Percentiles rank a stretch among this genome's conserved stretches.
Evolutionary conservation across 805 yeast genomes (phyloP).

Genomic region (Nakazawaea sp.): DNA sequence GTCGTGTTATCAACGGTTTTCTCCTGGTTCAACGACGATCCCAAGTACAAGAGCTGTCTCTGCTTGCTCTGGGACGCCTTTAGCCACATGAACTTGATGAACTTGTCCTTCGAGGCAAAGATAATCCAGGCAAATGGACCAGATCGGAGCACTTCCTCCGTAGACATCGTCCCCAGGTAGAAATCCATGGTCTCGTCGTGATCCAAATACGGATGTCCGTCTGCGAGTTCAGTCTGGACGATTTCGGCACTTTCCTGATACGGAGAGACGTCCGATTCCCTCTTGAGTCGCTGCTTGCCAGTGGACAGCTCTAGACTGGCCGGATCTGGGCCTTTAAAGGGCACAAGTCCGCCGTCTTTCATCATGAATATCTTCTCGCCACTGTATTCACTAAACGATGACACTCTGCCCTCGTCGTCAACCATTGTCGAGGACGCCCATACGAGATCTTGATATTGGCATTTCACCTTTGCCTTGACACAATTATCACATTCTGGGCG

Average conservation of each 20-base stretch:
- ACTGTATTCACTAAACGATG: slow-evolving; percentile 6
- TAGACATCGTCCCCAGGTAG: slow-evolving; percentile 2
- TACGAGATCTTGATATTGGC: slow-evolving; percentile 8
- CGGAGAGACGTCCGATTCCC: background rate
- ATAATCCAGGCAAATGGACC: slow-evolving; percentile 11
- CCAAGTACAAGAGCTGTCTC: slow-evolving; percentile 6
- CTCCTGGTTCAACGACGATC: background rate
- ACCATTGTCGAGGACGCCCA: slow-evolving; percentile 11
- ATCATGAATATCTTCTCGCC: slow-evolving; percentile 1
- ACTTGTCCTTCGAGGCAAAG: slow-evolving; percentile 8
- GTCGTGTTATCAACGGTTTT: background rate
- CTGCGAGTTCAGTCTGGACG: background rate
- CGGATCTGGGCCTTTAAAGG: background rate
- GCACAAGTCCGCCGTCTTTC: background rate
- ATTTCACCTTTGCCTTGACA: slow-evolving; percentile 3
- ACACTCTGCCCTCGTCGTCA: slow-evolving; percentile 7
- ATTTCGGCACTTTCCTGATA: background rate
- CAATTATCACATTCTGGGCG: slow-evolving; percentile 24
- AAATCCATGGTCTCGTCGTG: slow-evolving; percentile 5
- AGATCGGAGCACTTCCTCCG: slow-evolving; percentile 5
- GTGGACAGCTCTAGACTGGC: no score
- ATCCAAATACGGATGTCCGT: slow-evolving; percentile 2
- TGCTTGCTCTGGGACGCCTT: slow-evolving; percentile 7
- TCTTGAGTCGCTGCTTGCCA: no score
- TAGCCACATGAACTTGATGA: slow-evolving; percentile 8